Conservation (phyloP, 345 rosid genomes). For the Limnanthes douglasii region DNA sequence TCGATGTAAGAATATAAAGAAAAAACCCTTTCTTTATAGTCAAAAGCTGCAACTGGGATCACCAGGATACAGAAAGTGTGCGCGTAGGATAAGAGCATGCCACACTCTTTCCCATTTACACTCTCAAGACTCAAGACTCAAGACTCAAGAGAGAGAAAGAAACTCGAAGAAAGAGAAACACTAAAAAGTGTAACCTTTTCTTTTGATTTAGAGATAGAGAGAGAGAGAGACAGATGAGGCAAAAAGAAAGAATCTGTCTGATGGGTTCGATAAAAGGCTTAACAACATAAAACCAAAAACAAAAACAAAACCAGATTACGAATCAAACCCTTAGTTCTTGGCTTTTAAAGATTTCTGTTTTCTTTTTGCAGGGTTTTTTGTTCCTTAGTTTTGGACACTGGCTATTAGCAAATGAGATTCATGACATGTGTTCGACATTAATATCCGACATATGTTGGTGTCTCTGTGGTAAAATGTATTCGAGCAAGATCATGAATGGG, state of each 20-base stretch:
- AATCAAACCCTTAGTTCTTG: too few relatives aligned
- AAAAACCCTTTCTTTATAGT: constrained; percentile 20
- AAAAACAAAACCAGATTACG: too few relatives aligned
- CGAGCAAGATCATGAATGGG: too few relatives aligned
- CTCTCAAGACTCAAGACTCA: constrained; percentile 13
- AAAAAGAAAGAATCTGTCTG: not conserved
- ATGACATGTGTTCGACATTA: too few relatives aligned
- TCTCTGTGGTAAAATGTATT: too few relatives aligned
- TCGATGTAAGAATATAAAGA: too few relatives aligned
- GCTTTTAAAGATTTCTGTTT: constrained; percentile 13
- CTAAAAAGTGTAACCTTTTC: constrained; percentile 6
- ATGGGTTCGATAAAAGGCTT: too few relatives aligned
- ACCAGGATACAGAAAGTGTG: constrained; percentile 43
- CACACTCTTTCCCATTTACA: constrained; percentile 37
- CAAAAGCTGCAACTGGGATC: constrained; percentile 84
- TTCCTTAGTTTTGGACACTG: constrained; percentile 38
- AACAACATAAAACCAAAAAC: too few relatives aligned
- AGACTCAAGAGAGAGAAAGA: constrained; percentile 7
- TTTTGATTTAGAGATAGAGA: not conserved
- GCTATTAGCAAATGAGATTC: too few relatives aligned
- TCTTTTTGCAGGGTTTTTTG: constrained; percentile 43
- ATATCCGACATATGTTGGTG: too few relatives aligned
- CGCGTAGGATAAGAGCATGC: constrained; percentile 54
- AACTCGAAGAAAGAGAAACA: too few relatives aligned
- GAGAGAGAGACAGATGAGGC: constrained; percentile 1